These are phyloP conservation scores for Beauveria bassiana DNA, from an alignment of 2,329 filamentous ascomycete genomes.

Conservation along the genomic window DNA sequence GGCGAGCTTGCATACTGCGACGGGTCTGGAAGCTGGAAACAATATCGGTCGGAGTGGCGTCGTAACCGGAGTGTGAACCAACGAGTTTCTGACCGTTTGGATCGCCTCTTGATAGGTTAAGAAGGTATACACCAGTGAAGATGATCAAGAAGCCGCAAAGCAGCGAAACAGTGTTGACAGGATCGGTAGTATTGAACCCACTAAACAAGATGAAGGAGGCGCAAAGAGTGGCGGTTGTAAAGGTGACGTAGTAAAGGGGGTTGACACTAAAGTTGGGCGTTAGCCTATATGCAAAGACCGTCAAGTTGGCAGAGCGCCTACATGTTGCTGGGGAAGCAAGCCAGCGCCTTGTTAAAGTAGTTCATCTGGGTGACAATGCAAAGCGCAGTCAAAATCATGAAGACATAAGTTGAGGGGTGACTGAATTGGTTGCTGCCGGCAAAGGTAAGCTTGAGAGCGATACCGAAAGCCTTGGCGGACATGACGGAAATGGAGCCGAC, in stretches of 20 bases:
- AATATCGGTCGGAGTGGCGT: slow-evolving; percentile 84
- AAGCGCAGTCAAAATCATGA: slow-evolving; percentile 83
- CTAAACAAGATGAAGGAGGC: slow-evolving; percentile 94
- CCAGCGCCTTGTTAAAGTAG: slow-evolving; percentile 98
- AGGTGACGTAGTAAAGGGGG: slow-evolving; percentile 94
- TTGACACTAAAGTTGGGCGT: slow-evolving; percentile 62
- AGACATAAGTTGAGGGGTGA: slow-evolving; percentile 93
- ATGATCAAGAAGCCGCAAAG: slow-evolving; percentile 91
- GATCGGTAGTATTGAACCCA: slow-evolving; percentile 90
- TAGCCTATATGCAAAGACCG: slow-evolving; percentile 15
- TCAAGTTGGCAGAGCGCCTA: slow-evolving; percentile 42
- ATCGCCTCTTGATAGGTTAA: slow-evolving; percentile 91
- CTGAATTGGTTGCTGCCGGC: slow-evolving; percentile 91
- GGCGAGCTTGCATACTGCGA: slow-evolving; percentile 82
- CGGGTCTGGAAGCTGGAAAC: slow-evolving; percentile 84
- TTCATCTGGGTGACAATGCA: slow-evolving; percentile 99
- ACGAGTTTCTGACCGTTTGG: slow-evolving; percentile 68
- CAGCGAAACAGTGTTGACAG: slow-evolving; percentile 85
- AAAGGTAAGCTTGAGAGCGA: slow-evolving; percentile 91
- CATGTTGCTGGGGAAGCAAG: slow-evolving; percentile 96
- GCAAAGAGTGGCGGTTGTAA: slow-evolving; percentile 87
- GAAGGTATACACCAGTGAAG: slow-evolving; percentile 88
- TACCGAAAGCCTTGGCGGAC: slow-evolving; percentile 97
- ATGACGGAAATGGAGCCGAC: slow-evolving; percentile 97
- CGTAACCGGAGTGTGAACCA: slow-evolving; percentile 53